Conservation (phyloP, 2,329 filamentous ascomycete genomes). For the Cladosporium sp. region DNA sequence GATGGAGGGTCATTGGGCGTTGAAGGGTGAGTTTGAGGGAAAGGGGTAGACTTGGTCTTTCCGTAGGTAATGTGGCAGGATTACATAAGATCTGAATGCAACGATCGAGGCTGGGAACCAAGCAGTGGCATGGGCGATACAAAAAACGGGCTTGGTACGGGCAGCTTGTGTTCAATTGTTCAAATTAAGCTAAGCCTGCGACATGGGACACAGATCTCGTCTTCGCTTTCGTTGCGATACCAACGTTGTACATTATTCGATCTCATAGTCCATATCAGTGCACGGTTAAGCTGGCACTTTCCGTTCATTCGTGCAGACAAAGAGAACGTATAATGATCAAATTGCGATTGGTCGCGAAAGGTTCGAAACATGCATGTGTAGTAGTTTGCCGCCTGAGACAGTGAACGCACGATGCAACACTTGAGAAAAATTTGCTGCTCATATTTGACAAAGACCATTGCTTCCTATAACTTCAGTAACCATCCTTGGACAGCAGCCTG, state of each 20-base stretch:
- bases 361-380: background rate
- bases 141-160: background rate
- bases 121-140: background rate
- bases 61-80: background rate
- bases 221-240: background rate
- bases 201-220: background rate
- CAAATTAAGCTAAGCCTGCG: background rate
- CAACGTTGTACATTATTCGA: background rate
- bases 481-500: background rate
- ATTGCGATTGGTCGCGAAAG: background rate
- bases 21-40: constrained; percentile 3
- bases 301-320: background rate
- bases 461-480: background rate
- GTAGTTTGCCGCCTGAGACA: background rate
- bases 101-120: background rate
- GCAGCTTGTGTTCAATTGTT: background rate
- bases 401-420: background rate
- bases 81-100: background rate
- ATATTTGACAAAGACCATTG: background rate
- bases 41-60: no score
- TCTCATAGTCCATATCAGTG: no score
- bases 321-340: background rate
- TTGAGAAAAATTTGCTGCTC: background rate
- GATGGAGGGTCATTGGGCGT: constrained; percentile 11
- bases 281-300: no score